Percentiles rank a stretch among this genome's conserved stretches.
These are phyloP conservation scores for Mucor velutinosus DNA, from an alignment of 371 early-diverging fungal species.

Conservation along the genomic window DNA sequence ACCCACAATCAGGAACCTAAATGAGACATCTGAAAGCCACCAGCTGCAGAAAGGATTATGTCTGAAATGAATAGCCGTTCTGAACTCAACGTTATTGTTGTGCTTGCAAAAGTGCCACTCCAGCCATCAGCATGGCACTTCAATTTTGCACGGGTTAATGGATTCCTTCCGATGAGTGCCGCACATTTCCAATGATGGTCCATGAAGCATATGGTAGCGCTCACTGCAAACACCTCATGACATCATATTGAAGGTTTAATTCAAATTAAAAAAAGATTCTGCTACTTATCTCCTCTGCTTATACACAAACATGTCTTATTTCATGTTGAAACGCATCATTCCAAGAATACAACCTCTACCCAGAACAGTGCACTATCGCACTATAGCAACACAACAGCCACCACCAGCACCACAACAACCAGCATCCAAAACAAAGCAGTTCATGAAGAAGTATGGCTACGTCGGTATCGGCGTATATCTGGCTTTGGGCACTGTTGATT, in stretches of 20 bases:
- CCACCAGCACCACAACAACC: not conserved
- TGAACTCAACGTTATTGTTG: not conserved
- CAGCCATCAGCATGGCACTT: too few species aligned
- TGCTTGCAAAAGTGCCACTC: too few species aligned
- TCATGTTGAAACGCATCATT: not conserved
- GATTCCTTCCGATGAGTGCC: too few species aligned
- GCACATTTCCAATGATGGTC: not conserved
- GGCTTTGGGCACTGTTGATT: slow-evolving; percentile 36
- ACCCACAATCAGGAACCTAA: not conserved
- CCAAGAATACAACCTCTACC: not conserved
- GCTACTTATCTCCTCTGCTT: too few species aligned
- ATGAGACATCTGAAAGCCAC: not conserved
- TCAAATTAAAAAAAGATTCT: not conserved
- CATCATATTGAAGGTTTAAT: not conserved
- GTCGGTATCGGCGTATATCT: slow-evolving; percentile 47
- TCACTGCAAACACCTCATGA: not conserved
- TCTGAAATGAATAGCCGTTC: not conserved
- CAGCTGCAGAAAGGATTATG: not conserved
- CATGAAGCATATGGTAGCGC: not conserved
- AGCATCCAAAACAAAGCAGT: slow-evolving; percentile 15
- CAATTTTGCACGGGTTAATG: too few species aligned
- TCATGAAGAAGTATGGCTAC: slow-evolving; percentile 47
- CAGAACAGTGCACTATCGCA: not conserved
- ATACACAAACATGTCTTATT: not conserved
- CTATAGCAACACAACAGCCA: not conserved